A percentile compares a stretch with the other conserved stretches of the same genome.
phyloP scores from a whole-genome alignment of 805 yeast species.

The Huiozyma naganishii region DNA sequence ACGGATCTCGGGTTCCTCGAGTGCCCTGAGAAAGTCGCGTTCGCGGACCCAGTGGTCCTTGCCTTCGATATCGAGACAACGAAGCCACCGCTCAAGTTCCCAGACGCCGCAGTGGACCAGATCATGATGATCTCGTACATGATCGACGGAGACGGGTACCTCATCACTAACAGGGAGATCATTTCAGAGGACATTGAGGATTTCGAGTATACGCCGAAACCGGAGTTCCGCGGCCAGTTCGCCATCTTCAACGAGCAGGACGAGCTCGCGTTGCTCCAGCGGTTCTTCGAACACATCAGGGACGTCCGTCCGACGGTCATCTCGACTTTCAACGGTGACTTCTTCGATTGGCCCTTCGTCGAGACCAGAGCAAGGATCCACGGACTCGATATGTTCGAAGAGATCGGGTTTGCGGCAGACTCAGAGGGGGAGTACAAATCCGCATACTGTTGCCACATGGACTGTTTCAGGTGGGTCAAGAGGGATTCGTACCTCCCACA shows the following conservation, averaged over 20 bases:
- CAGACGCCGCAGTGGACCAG: slow-evolving; percentile 82
- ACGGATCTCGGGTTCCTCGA: slow-evolving; percentile 46
- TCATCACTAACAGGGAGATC: slow-evolving; percentile 89
- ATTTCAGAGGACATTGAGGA: slow-evolving; percentile 92
- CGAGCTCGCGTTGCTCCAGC: slow-evolving; percentile 60
- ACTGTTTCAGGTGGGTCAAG: slow-evolving; percentile 95
- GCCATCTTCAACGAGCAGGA: slow-evolving; percentile 82
- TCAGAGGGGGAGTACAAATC: slow-evolving; percentile 88
- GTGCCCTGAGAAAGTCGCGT: slow-evolving; percentile 67
- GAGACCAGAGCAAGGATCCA: slow-evolving; percentile 79
- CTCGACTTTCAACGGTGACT: slow-evolving; percentile 96
- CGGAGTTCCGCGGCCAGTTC: slow-evolving; percentile 86
- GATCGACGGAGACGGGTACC: slow-evolving; percentile 95
- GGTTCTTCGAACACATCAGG: slow-evolving; percentile 83
- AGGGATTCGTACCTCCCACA: slow-evolving; percentile 96
- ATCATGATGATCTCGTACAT: slow-evolving; percentile 98
- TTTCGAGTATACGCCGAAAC: slow-evolving; percentile 94
- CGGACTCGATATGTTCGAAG: slow-evolving; percentile 79
- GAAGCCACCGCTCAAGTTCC: slow-evolving; percentile 90
- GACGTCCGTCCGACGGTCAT: slow-evolving; percentile 92
- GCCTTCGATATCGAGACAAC: slow-evolving; percentile 98
- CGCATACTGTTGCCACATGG: slow-evolving; percentile 90
- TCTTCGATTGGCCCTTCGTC: slow-evolving; percentile 98
- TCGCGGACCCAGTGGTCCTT: slow-evolving; percentile 93
- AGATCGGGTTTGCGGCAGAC: slow-evolving; percentile 88